Base-by-base conservation (phyloP, 116 monocot genomes). In the Cymodocea nodosa region DNA sequence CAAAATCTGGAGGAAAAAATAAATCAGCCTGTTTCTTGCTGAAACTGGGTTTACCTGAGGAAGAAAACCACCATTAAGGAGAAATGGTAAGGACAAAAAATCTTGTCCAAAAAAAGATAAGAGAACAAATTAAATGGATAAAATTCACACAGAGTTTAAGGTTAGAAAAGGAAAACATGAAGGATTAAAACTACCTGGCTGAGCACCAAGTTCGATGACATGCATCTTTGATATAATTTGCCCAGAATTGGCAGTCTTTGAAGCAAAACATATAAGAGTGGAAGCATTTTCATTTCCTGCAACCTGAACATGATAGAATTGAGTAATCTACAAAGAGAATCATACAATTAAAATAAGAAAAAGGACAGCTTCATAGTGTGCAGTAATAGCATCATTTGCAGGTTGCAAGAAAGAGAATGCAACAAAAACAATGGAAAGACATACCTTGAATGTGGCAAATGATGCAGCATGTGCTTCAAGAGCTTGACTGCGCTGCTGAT, bases 401-500 rank as follows among this genome's bases (percentile, higher is more conserved):
- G 5, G 3, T 6, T 16, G 23, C 35, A 60, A 36, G 30, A 36
- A 60, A 36, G 34, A 44, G 44, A 12, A 44, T 8, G 0, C 9
- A 4, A 44, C 44, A 44, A 8, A 12, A 12, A 44, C 44, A 44
- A 30, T 30, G 30, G 30, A 30, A 44, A 12, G 44, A 16, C 50
- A 15, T n/a, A 88, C 98, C 79, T 89, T 98, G 70, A 92, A 80
- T 55, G 98, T 78, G 59, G 92, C 86, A 81, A 98, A 98, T 36
- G 98, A 85, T 65, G 89, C 89, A 69, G 98, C 92, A 86, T 98
- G 98, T 68, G 98, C 98, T 80, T 98, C 98, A 79, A 98, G 92
- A 62, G 98, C 98, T 65, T 98, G 92, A 79, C 92, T 98, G 60
- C 92, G 85, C 66, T 98, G 92, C 55, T 98, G 98, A 64, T 98